Evolutionary conservation across 139 green algal species (phyloP).

Genomic region (Choricystis sp.): DNA sequence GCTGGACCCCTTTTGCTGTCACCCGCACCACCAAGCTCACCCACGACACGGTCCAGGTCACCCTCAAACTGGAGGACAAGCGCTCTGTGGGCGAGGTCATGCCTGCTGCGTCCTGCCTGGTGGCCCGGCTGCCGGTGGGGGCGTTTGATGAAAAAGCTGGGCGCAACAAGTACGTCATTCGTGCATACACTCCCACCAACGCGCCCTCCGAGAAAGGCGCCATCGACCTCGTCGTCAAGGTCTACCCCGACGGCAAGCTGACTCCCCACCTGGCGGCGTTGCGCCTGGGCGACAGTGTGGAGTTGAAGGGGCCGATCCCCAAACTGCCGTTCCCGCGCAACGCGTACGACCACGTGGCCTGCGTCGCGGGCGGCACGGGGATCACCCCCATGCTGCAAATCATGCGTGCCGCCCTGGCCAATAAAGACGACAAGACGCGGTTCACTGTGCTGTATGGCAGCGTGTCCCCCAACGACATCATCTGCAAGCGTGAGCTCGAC

Average conservation of each 20-base stretch:
- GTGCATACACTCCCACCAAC: neutral
- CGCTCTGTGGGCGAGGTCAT: neutral
- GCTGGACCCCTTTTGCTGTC: neutral
- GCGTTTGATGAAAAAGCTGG: too few species aligned
- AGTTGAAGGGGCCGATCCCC: neutral
- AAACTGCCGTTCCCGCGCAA: neutral
- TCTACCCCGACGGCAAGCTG: neutral
- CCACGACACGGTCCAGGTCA: neutral
- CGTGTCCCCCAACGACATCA: neutral
- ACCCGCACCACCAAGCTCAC: neutral
- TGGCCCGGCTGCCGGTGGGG: neutral
- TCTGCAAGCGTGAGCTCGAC: neutral
- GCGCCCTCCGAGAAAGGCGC: too few species aligned
- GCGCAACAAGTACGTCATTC: neutral
- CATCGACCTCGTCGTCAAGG: neutral
- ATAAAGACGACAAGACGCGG: neutral
- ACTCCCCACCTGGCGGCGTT: neutral
- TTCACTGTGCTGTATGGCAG: neutral
- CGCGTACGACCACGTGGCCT: neutral
- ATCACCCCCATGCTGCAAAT: neutral
- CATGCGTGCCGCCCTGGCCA: neutral
- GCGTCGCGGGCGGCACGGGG: neutral
- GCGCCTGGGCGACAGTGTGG: neutral
- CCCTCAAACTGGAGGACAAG: neutral
- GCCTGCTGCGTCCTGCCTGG: neutral